phyloP scores from a whole-genome alignment of 2,329 filamentous ascomycete species.

The Colletotrichum godetiae region DNA sequence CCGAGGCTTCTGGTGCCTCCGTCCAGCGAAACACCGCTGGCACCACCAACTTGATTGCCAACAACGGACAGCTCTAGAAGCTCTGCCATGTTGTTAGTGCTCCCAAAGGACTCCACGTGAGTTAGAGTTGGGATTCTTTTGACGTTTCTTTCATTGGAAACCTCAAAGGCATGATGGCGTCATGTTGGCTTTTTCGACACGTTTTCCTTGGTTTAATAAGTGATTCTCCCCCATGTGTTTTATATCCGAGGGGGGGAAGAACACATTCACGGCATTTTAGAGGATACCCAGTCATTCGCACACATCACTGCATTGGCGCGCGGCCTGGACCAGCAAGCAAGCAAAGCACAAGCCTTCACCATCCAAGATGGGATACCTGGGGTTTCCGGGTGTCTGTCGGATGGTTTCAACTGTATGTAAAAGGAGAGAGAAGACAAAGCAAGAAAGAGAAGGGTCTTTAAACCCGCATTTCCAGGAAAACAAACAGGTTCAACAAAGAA shows the following conservation, averaged over 20 bases:
- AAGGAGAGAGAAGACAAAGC: neutral
- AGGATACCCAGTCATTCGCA: constrained; percentile 32
- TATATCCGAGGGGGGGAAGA: constrained; percentile 20
- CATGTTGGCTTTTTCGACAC: neutral
- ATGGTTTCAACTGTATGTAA: constrained; percentile 21
- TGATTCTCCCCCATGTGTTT: constrained; percentile 1
- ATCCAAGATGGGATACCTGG: neutral
- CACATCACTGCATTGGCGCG: constrained; percentile 22
- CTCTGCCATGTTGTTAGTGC: neutral
- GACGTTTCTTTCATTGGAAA: neutral
- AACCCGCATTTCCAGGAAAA: constrained; percentile 21
- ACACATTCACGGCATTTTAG: constrained; percentile 31
- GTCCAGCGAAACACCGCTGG: constrained; percentile 54
- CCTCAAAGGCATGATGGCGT: constrained; percentile 18
- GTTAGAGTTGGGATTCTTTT: neutral
- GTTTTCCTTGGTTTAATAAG: constrained; percentile 30
- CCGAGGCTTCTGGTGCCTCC: constrained; percentile 54
- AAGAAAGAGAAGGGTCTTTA: constrained; percentile 12
- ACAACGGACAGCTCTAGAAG: constrained; percentile 59
- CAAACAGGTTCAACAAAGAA: neutral
- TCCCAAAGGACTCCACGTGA: no score
- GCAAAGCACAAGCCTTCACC: neutral
- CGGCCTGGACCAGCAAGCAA: constrained; percentile 11
- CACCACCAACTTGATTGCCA: constrained; percentile 66
- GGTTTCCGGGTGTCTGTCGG: neutral